These are phyloP conservation scores for Saccharomyces paradoxus DNA, from an alignment of 805 yeast species.

Conservation along the genomic window DNA sequence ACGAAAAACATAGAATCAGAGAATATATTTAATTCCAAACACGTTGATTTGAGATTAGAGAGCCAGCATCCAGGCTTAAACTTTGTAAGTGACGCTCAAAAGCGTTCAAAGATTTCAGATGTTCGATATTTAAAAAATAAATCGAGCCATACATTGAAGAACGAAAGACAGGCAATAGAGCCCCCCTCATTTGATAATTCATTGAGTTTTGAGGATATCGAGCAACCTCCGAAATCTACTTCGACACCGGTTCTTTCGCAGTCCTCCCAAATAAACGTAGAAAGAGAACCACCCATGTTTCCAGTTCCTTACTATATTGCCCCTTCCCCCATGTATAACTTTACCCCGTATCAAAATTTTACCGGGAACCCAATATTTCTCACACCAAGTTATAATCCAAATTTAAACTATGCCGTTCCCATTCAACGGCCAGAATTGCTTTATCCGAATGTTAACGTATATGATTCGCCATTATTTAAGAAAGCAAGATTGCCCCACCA, in stretches of 20 bases:
- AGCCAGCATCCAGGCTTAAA: conserved; percentile 1
- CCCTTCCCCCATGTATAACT: background rate
- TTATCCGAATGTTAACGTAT: background rate
- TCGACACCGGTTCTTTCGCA: conserved; percentile 19
- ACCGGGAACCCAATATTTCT: background rate
- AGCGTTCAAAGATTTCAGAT: background rate
- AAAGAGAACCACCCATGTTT: background rate
- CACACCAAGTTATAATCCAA: background rate
- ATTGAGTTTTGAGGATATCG: conserved; percentile 21
- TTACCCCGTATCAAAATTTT: background rate
- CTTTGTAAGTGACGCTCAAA: background rate
- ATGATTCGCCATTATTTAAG: background rate
- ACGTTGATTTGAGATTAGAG: conserved; percentile 6
- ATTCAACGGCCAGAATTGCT: background rate
- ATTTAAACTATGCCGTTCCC: background rate
- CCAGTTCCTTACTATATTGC: background rate
- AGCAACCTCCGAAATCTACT: conserved; percentile 27
- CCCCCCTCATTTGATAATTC: conserved; percentile 11
- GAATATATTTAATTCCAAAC: conserved; percentile 9
- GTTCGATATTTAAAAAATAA: background rate
- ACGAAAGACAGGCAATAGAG: background rate
- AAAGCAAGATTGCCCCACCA: background rate
- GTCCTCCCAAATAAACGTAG: background rate
- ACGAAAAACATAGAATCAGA: background rate
- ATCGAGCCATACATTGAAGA: background rate